Conservation (phyloP, 2,329 filamentous ascomycete species). For the Cadophora malorum region DNA sequence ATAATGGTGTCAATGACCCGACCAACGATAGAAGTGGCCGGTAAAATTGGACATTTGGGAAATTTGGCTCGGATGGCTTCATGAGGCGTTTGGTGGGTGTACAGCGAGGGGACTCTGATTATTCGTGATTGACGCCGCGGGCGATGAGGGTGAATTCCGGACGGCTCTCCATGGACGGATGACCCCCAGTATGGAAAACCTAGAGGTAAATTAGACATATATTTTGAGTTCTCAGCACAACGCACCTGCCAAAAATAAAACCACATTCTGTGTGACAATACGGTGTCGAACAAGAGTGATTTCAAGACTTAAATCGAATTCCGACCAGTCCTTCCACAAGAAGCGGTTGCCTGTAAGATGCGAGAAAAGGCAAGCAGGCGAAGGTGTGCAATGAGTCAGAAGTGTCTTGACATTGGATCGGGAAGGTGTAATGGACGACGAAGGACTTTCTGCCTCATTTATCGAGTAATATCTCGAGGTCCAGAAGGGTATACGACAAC, state of each 20-base stretch:
- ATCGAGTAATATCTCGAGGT: background rate
- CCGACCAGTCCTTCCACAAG: background rate
- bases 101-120: background rate
- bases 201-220: background rate
- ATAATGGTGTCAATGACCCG: background rate
- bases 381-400: background rate
- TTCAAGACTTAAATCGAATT: background rate
- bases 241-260: background rate
- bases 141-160: too few species aligned
- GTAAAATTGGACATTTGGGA: background rate
- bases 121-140: background rate
- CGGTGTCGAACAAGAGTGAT: background rate
- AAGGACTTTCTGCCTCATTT: background rate
- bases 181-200: background rate
- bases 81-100: slow-evolving; percentile 6
- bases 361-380: background rate
- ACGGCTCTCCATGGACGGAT: background rate
- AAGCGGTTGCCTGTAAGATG: background rate
- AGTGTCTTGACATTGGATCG: background rate
- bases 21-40: background rate
- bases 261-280: background rate
- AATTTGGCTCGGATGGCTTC: background rate
- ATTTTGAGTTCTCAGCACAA: background rate
- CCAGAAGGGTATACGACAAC: too few species aligned
- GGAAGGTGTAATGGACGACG: slow-evolving; percentile 1